Evolutionary conservation across 2,329 filamentous ascomycete genomes (phyloP).

Genomic region (Mollisiaceae sp.): DNA sequence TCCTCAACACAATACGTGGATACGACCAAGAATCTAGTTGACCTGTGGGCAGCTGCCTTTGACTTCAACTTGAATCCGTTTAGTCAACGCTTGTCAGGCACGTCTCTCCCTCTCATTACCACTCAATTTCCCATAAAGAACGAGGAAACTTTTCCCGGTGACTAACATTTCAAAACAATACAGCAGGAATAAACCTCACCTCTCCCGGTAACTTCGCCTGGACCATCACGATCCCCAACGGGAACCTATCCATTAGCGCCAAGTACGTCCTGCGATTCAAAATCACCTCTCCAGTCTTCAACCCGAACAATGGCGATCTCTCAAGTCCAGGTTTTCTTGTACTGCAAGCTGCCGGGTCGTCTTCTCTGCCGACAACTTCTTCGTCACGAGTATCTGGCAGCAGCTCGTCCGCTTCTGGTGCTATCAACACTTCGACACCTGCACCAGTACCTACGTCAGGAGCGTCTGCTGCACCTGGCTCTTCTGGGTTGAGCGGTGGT

Average conservation of each 20-base stretch:
- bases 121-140: no score
- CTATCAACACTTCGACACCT: not conserved
- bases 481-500: constrained; percentile 16
- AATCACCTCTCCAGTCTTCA: constrained; percentile 6
- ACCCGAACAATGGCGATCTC: constrained; percentile 14
- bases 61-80: constrained; percentile 10
- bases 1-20: not conserved
- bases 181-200: constrained; percentile 44
- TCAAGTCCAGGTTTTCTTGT: constrained; percentile 24
- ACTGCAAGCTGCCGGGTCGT: no score
- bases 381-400: not conserved
- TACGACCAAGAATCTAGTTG: constrained; percentile 6
- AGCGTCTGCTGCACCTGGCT: not conserved
- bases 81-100: not conserved
- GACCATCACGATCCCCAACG: constrained; percentile 21
- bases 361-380: no score
- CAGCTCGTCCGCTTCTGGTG: not conserved
- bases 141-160: no score
- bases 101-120: no score
- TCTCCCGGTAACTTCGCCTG: constrained; percentile 38
- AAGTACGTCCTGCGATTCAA: constrained; percentile 29
- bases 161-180: no score
- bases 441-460: not conserved
- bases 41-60: constrained; percentile 8
- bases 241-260: constrained; percentile 10